phyloP scores from a whole-genome alignment of 2,329 filamentous ascomycete genomes.

The Hypoxylon rubiginosum region DNA sequence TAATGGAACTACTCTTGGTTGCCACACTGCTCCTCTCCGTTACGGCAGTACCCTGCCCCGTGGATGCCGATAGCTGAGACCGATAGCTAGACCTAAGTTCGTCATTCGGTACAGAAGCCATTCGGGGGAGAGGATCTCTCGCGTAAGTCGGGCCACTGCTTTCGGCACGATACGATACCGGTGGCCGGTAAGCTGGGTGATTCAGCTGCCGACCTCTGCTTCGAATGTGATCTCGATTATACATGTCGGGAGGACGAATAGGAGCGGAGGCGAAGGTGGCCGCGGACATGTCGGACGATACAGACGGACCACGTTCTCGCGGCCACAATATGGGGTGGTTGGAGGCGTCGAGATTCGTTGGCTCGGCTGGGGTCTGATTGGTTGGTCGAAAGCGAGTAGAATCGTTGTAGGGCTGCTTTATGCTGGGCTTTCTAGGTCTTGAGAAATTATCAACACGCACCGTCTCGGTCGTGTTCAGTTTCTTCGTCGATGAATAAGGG shows the following conservation, averaged over 20 bases:
- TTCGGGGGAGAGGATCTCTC: conserved; percentile 56
- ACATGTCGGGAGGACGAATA: conserved; percentile 57
- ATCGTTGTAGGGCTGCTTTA: conserved; percentile 59
- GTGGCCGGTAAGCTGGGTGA: conserved; percentile 48
- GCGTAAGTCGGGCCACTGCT: conserved; percentile 55
- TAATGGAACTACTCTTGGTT: conserved; percentile 83
- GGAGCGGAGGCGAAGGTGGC: conserved; percentile 62
- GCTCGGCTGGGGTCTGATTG: conserved; percentile 46
- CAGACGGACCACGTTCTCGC: conserved; percentile 61
- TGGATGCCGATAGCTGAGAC: conserved; percentile 68
- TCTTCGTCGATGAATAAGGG: conserved; percentile 43
- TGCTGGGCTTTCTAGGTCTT: conserved; percentile 68
- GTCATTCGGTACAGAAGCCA: conserved; percentile 63
- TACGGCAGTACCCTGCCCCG: conserved; percentile 70
- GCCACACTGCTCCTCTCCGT: conserved; percentile 87
- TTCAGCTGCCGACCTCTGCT: conserved; percentile 46
- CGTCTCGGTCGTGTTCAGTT: conserved; percentile 51
- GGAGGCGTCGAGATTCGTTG: conserved; percentile 41
- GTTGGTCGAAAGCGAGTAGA: conserved; percentile 51
- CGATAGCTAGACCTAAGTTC: conserved; percentile 69
- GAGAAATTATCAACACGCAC: conserved; percentile 69
- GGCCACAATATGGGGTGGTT: conserved; percentile 55
- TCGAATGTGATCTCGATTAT: conserved; percentile 47
- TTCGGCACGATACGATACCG: conserved; percentile 53
- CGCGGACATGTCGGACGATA: conserved; percentile 62